Percentiles rank a stretch among this genome's conserved stretches.
phyloP scores from a whole-genome alignment of 495 filamentous ascomycete genomes.

The Astrocystis sublimbata region DNA sequence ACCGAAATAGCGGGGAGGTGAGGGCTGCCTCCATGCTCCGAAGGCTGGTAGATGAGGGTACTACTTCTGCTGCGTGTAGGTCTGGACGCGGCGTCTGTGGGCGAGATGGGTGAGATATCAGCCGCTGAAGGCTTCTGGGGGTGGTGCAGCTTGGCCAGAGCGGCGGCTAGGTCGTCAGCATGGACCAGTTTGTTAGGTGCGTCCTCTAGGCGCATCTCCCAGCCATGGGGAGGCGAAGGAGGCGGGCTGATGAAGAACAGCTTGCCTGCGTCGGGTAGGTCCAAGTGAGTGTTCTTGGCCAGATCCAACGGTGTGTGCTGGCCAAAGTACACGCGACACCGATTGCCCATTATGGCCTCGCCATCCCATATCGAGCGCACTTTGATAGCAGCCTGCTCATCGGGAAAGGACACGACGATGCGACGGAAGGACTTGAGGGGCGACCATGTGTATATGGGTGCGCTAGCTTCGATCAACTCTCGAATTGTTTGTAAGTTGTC shows the following conservation, averaged over 20 bases:
- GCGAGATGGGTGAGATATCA: constrained; percentile 35
- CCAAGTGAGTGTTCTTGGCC: constrained; percentile 65
- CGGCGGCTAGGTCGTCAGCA: constrained; percentile 81
- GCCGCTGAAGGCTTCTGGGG: constrained; percentile 22
- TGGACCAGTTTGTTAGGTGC: constrained; percentile 93
- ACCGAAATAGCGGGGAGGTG: constrained; percentile 86
- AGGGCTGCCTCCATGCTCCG: constrained; percentile 72
- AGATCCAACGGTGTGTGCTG: constrained; percentile 61
- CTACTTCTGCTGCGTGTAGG: constrained; percentile 51
- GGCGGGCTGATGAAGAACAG: constrained; percentile 97
- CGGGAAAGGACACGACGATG: constrained; percentile 85
- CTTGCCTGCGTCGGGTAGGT: constrained; percentile 82
- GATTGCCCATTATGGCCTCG: constrained; percentile 65
- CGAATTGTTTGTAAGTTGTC: constrained; percentile 75
- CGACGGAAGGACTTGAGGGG: constrained; percentile 90
- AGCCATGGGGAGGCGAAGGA: constrained; percentile 86
- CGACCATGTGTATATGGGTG: constrained; percentile 81
- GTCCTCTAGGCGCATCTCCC: constrained; percentile 86
- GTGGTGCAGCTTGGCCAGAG: constrained; percentile 67
- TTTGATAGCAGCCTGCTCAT: constrained; percentile 67
- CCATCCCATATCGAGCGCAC: constrained; percentile 73
- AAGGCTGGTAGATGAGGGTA: constrained; percentile 74
- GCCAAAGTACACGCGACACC: constrained; percentile 86
- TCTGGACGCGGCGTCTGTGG: constrained; percentile 27
- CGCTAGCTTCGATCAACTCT: constrained; percentile 64